Evolutionary conservation across 2,329 filamentous ascomycete genomes (phyloP), one percentile per base, ranked within the genome.

Genomic region (Fusarium kyushuense): DNA sequence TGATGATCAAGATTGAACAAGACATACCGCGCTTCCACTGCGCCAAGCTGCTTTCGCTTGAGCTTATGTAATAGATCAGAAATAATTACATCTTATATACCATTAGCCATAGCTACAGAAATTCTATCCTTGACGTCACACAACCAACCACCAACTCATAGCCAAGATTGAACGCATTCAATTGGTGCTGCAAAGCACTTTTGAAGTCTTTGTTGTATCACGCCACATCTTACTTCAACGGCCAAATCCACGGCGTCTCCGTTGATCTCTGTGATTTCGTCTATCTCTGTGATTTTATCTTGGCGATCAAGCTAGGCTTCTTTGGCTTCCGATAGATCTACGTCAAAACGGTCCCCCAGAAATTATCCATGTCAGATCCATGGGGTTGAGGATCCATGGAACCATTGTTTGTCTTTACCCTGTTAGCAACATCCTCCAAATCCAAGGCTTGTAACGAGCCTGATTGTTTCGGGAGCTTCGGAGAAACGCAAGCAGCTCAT

Each of bases 1-100:
- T 12, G 12, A 5, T 6, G 2, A 13, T 11, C n/a, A 3, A 4
- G 2, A 12, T 36, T 48, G 17, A 36, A 42, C 23, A 32, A 52
- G 27, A 67, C 64, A 36, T 67, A 67, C 64, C 65, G 66, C 65
- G 66, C 66, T 69, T 67, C 65, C 66, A 55, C 66, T 69, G 66
- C 65, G 66, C 66, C 66, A 69, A 69, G 54, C 61, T 69, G 65
- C 66, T 69, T 69, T 62, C 41, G 58, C 59, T 57, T 58, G 32
- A 54, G 62, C 53, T 64, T 64, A 64, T 53, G 59, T 64, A 65
- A 64, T 53, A 7, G 4, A 0, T 0, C 0, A 0, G 0, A 1
- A 0, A 0, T 2, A 5, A 4, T 8, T 5, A 0, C 1, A 11
- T 1, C 0, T 0, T 0, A 1, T 21, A 30, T 36, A 6, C 2